Base-by-base conservation (phyloP, 2,329 filamentous ascomycete species). In the Alternaria triticina region DNA sequence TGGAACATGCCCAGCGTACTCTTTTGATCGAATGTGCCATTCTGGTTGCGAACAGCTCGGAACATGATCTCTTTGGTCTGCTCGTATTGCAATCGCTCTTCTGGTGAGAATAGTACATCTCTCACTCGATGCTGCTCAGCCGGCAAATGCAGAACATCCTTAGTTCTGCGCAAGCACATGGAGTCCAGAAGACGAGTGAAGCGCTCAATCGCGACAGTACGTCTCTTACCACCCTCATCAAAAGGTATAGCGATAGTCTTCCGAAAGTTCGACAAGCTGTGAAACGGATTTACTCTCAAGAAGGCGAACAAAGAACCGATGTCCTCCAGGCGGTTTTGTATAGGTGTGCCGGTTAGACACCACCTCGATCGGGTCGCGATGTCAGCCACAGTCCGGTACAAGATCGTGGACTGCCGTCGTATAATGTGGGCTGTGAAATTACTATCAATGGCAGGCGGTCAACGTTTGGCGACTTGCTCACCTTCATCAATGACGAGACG, bases 241-340 rank as follows among this genome's bases (percentile, higher is more conserved):
- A 82, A 83, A 0, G 83, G 84, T 0, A 72, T 59, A 2, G 76
- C 76, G n/a, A 87, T 83, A 52, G 73, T 82, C n/a, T 78, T 77
- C 3, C 83, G 80, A 61, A 86, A 86, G 5, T 68, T 74, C 2
- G 76, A 70, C 5, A 79, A 62, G n/a, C 72, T 81, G 30, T 82
- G 73, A 61, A 86, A 83, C 1, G 80, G 82, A 20, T 75, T 73
- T 1, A 82, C 78, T 46, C 78, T 73, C 22, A 87, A 70, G 64
- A 88, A 87, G 1, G 81, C 77, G 45, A 87, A 80, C 0, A 88
- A 75, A 0, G 85, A 80, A 0, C 83, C 85, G 4, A 88, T 79
- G 52, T 88, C 86, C 7, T 83, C 82, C 0, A 88, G 76, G 2
- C 75, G 77, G 65, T 88, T 88, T 61, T 88, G 86, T 23, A 88